Conservation (phyloP, 2,329 filamentous ascomycete species). For the Neonectria ditissima region DNA sequence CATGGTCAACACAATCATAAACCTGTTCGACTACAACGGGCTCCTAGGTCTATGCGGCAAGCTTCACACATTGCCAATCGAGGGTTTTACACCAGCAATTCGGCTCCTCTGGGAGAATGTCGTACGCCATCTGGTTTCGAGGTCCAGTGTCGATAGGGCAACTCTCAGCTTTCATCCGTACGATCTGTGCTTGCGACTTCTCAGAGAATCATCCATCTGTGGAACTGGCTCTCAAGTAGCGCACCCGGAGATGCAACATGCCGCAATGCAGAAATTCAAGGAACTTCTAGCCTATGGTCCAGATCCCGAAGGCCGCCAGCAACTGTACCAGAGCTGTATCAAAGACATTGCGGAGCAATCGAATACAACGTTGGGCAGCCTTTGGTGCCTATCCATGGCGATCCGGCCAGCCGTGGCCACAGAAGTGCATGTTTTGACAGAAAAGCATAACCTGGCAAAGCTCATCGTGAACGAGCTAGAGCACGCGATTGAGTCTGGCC, state of each 20-base stretch:
- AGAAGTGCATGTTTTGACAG: slow-evolving; percentile 69
- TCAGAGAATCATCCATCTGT: slow-evolving; percentile 76
- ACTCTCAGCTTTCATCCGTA: slow-evolving; percentile 58
- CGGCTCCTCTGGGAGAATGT: slow-evolving; percentile 71
- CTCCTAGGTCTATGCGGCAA: slow-evolving; percentile 79
- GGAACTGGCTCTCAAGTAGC: slow-evolving; percentile 66
- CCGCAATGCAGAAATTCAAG: slow-evolving; percentile 71
- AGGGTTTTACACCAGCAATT: slow-evolving; percentile 71
- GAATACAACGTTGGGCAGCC: slow-evolving; percentile 75
- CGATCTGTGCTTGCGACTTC: slow-evolving; percentile 71
- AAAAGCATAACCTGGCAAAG: slow-evolving; percentile 70
- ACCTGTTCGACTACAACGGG: slow-evolving; percentile 60
- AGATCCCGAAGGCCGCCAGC: slow-evolving; percentile 65
- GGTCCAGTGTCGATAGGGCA: slow-evolving; percentile 53
- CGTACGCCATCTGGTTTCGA: slow-evolving; percentile 61
- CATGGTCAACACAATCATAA: slow-evolving; percentile 66
- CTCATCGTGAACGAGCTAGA: slow-evolving; percentile 75
- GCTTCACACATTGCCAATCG: slow-evolving; percentile 72
- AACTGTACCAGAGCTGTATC: slow-evolving; percentile 76
- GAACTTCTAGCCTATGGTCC: slow-evolving; percentile 70
- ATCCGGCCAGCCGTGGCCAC: slow-evolving; percentile 58
- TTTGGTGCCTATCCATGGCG: slow-evolving; percentile 71
- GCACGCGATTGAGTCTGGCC: slow-evolving; percentile 56
- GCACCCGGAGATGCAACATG: slow-evolving; percentile 71
- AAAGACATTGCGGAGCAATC: slow-evolving; percentile 74